A percentile compares a stretch with the other conserved stretches of the same genome.
Conservation (phyloP, 805 yeast species). For the Suhomyces xylopsoci region DNA sequence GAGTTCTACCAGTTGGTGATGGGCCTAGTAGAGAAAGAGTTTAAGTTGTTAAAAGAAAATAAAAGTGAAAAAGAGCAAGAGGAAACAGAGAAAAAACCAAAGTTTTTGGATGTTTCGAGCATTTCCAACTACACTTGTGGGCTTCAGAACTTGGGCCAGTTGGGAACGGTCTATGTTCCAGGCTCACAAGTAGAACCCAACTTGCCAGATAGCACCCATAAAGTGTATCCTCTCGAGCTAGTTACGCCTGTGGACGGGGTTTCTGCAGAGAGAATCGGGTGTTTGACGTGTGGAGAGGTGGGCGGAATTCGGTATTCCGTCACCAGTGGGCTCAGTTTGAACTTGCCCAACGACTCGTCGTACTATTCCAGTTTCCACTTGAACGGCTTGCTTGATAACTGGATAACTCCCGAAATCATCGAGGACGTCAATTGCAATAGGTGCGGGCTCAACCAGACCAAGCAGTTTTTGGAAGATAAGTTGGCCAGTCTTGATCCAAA, state of each 20-base stretch:
- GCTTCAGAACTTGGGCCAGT: slow-evolving; percentile 49
- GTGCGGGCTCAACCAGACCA: slow-evolving; percentile 71
- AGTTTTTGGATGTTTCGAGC: slow-evolving; percentile 18
- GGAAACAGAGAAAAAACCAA: no score
- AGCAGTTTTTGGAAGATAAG: slow-evolving; percentile 45
- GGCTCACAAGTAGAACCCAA: slow-evolving; percentile 78
- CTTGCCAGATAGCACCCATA: slow-evolving; percentile 38
- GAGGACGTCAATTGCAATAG: slow-evolving; percentile 94
- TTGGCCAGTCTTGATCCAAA: slow-evolving; percentile 27
- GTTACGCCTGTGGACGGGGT: slow-evolving; percentile 92
- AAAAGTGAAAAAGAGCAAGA: no score
- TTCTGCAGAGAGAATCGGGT: slow-evolving; percentile 85
- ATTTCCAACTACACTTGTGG: slow-evolving; percentile 31
- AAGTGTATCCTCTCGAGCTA: slow-evolving; percentile 52
- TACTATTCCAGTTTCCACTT: slow-evolving; percentile 37
- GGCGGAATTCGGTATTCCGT: slow-evolving; percentile 88
- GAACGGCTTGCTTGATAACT: slow-evolving; percentile 55
- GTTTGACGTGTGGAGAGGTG: slow-evolving; percentile 86
- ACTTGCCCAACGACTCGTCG: slow-evolving; percentile 52
- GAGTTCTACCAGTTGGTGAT: slow-evolving; percentile 85
- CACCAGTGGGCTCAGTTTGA: slow-evolving; percentile 68
- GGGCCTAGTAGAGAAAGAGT: slow-evolving; percentile 62
- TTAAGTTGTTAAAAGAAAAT: slow-evolving; percentile 32
- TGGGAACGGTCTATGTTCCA: slow-evolving; percentile 68
- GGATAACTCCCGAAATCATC: slow-evolving; percentile 79